phyloP scores from a whole-genome alignment of 768 basidiomycete genomes.

The Lentinus brumalis region DNA sequence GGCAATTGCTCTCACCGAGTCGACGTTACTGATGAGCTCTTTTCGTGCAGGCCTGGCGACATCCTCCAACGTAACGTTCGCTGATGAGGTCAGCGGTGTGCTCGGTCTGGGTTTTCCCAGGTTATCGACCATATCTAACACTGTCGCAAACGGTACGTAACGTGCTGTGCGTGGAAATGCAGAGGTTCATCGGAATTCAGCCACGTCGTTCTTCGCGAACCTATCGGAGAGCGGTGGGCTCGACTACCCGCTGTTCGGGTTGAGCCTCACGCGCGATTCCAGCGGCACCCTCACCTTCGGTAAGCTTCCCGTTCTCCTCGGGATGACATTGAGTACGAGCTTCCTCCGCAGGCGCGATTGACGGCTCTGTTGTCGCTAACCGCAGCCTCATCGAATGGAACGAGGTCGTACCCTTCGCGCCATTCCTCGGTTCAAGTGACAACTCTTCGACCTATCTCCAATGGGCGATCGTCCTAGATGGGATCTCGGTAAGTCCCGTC shows the following conservation, averaged over 20 bases:
- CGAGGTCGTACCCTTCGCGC: constrained; percentile 72
- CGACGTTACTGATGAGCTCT: not conserved
- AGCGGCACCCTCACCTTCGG: constrained; percentile 69
- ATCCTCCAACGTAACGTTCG: constrained; percentile 61
- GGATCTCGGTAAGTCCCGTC: constrained; percentile 48
- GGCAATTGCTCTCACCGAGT: not conserved
- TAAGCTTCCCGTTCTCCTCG: constrained; percentile 27
- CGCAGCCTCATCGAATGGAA: constrained; percentile 68
- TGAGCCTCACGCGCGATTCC: constrained; percentile 60
- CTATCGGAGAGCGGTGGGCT: constrained; percentile 65
- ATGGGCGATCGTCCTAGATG: constrained; percentile 67
- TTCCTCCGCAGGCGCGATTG: constrained; percentile 66
- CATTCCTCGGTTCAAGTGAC: constrained; percentile 51
- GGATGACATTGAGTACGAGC: not conserved
- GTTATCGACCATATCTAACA: constrained; percentile 57
- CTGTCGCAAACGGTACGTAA: constrained; percentile 50
- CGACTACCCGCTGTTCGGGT: constrained; percentile 76
- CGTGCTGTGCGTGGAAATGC: not conserved
- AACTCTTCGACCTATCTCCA: constrained; percentile 72
- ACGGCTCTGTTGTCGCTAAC: constrained; percentile 66
- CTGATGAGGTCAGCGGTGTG: constrained; percentile 68
- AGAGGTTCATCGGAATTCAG: constrained; percentile 36
- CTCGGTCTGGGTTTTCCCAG: constrained; percentile 78
- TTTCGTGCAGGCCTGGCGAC: constrained; percentile 56
- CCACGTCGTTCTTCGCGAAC: constrained; percentile 65